These are phyloP conservation scores for Calycina herbarum DNA, from an alignment of 2,329 filamentous ascomycete genomes.

Conservation along the genomic window DNA sequence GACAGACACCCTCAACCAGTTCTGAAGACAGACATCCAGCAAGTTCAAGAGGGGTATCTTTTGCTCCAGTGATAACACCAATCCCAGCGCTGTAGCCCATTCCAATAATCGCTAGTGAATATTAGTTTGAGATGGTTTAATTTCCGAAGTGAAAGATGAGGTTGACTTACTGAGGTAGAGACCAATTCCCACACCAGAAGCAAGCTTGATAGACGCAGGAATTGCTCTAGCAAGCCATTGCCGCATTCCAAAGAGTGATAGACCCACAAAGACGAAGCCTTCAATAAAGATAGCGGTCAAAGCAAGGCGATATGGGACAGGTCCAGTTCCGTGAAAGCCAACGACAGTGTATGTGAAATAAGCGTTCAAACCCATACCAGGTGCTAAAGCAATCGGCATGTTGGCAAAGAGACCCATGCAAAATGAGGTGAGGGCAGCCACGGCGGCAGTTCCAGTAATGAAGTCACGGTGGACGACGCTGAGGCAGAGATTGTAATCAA, in stretches of 20 bases:
- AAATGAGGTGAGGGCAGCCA: constrained; percentile 73
- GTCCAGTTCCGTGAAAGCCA: constrained; percentile 70
- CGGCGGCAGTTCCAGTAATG: constrained; percentile 81
- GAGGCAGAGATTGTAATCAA: constrained; percentile 62
- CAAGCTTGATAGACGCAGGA: constrained; percentile 79
- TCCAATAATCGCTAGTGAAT: constrained; percentile 56
- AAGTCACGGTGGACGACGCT: constrained; percentile 59
- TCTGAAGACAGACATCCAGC: constrained; percentile 50
- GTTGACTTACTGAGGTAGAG: constrained; percentile 53
- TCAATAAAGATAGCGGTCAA: constrained; percentile 85
- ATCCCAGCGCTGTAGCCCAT: constrained; percentile 79
- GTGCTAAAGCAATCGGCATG: constrained; percentile 65
- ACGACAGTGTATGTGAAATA: constrained; percentile 79
- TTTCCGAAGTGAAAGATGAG: background rate
- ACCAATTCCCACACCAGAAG: constrained; percentile 82
- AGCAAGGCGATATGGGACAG: constrained; percentile 71
- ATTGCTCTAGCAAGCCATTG: constrained; percentile 85
- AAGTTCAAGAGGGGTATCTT: constrained; percentile 67
- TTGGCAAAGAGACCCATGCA: constrained; percentile 81
- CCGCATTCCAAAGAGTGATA: constrained; percentile 76
- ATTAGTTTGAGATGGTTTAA: background rate
- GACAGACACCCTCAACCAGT: constrained; percentile 54
- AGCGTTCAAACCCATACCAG: constrained; percentile 78
- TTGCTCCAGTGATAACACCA: constrained; percentile 68
- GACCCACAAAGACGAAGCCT: constrained; percentile 76